Percentiles rank a stretch among this genome's conserved stretches.
These are phyloP conservation scores for Fusarium gaditjirri DNA, from an alignment of 2,329 filamentous ascomycete species.

Conservation along the genomic window DNA sequence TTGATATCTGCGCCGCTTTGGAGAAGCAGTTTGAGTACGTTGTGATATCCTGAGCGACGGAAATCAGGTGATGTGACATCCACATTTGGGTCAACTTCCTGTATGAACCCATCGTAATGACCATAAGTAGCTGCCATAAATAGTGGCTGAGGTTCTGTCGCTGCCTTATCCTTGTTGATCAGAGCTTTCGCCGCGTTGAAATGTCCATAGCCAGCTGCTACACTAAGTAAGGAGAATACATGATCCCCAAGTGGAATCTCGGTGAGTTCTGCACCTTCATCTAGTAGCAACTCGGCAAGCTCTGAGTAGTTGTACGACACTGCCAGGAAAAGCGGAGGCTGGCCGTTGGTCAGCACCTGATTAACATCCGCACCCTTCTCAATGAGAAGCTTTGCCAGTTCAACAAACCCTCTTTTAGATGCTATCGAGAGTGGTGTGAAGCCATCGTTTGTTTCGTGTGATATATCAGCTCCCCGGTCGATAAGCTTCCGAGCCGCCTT, in stretches of 20 bases:
- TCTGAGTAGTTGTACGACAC: fast-evolving
- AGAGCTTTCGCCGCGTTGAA: fast-evolving
- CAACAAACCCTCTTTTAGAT: fast-evolving
- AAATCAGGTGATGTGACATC: too few species aligned
- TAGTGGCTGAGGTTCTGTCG: fast-evolving
- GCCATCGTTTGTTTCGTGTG: fast-evolving
- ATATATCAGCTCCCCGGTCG: background rate
- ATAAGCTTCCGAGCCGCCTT: background rate
- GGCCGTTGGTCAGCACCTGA: background rate
- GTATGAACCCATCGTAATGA: fast-evolving
- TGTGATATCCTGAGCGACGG: fast-evolving
- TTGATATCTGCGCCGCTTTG: background rate
- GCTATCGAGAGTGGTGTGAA: background rate
- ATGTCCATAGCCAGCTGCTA: fast-evolving
- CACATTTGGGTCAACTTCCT: fast-evolving
- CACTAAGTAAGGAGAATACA: fast-evolving
- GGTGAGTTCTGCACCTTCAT: fast-evolving
- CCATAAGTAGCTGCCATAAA: fast-evolving
- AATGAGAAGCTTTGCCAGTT: background rate
- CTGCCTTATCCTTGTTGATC: background rate
- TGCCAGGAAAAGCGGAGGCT: too few species aligned
- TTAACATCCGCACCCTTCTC: background rate
- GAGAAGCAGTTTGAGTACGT: fast-evolving
- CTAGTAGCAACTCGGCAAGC: background rate
- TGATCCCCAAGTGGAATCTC: fast-evolving